Evolutionary conservation across 2,329 filamentous ascomycete genomes (phyloP).

Genomic region (Stagonosporopsis cucurbitacearum): DNA sequence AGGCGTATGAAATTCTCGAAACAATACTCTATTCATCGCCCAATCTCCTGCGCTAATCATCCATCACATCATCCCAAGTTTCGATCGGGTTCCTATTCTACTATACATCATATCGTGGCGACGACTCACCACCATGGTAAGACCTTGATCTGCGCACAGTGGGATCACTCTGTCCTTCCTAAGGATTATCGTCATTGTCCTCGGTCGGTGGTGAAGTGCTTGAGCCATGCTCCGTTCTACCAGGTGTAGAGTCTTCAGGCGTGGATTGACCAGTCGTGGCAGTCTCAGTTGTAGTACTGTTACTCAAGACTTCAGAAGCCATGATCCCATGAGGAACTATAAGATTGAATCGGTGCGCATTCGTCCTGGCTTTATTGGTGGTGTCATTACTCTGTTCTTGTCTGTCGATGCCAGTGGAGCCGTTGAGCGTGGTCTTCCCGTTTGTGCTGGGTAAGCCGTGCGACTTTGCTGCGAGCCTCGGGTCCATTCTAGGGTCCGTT

Average conservation of each 20-base stretch:
- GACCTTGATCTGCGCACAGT: not conserved
- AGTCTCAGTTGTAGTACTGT: not conserved
- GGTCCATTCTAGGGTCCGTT: not conserved
- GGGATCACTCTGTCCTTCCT: not conserved
- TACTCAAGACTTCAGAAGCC: not conserved
- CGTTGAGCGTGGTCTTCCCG: not conserved
- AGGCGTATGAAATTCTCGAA: not conserved
- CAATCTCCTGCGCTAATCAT: not conserved
- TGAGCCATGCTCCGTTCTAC: not conserved
- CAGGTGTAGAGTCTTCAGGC: not conserved
- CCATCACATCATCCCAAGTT: not conserved
- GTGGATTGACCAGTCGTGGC: not conserved
- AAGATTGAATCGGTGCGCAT: not conserved
- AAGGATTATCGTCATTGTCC: not conserved
- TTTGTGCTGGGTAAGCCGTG: not conserved
- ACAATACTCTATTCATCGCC: not conserved
- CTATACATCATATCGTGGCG: not conserved
- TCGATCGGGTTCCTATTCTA: too few relatives aligned
- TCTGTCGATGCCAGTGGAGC: too few relatives aligned
- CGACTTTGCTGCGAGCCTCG: not conserved
- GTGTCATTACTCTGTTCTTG: not conserved
- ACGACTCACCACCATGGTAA: too few relatives aligned
- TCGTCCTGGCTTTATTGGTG: not conserved
- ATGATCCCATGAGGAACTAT: not conserved
- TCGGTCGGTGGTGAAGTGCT: not conserved